These are phyloP conservation scores for Metschnikowia reukaufii DNA, from an alignment of 805 yeast species.

Conservation along the genomic window DNA sequence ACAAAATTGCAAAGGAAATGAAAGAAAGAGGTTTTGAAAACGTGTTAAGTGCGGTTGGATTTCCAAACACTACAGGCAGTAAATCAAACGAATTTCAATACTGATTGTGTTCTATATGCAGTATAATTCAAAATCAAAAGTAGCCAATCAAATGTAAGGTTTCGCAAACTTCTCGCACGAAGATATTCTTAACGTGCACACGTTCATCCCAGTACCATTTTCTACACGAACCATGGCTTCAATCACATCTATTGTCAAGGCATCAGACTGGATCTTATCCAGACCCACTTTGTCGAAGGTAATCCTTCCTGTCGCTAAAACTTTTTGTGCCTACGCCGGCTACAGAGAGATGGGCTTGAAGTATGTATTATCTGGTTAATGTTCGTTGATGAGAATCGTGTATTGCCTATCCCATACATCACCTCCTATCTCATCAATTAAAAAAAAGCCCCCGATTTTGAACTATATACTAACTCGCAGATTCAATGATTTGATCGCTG, in stretches of 20 bases:
- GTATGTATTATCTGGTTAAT: conserved; percentile 33
- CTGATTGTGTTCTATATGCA: conserved; percentile 25
- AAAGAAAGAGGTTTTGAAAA: conserved; percentile 46
- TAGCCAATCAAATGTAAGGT: conserved; percentile 16
- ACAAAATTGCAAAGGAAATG: conserved; percentile 51
- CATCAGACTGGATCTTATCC: conserved; percentile 75
- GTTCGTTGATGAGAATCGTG: too few relatives aligned
- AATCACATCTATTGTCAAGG: conserved; percentile 67
- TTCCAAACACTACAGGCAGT: conserved; percentile 57
- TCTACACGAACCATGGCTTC: conserved; percentile 45
- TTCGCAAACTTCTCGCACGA: conserved; percentile 14
- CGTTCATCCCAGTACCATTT: background rate
- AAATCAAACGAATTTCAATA: conserved; percentile 67
- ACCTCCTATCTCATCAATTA: conserved; percentile 4
- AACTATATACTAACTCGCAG: conserved; percentile 32
- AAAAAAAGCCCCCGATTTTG: conserved; percentile 8
- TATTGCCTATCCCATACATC: too few relatives aligned
- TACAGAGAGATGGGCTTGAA: conserved; percentile 93
- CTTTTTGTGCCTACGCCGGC: conserved; percentile 74
- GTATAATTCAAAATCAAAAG: background rate
- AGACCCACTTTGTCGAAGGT: conserved; percentile 76
- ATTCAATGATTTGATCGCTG: conserved; percentile 82
- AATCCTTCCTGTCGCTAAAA: conserved; percentile 75
- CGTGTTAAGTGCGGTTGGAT: conserved; percentile 67
- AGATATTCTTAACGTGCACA: conserved; percentile 1